Base-by-base conservation (phyloP, 1,284 basidiomycete genomes). In the Cryptococcus sp. region DNA sequence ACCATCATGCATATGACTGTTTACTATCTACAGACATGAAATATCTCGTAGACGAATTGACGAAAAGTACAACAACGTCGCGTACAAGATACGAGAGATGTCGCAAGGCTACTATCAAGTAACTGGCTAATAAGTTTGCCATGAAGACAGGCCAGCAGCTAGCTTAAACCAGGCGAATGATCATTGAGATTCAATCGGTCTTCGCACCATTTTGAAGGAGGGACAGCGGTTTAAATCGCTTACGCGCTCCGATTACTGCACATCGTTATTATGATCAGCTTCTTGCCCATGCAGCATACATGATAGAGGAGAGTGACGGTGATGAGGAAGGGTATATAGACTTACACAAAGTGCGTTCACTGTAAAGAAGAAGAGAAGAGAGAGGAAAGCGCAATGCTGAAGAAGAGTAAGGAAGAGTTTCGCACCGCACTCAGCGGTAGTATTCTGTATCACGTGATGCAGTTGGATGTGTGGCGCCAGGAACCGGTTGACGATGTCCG, bases 101-200 rank as follows among this genome's bases (percentile, higher is more conserved):
- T 72, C 63, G 70, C 66, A 65, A 70, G 70, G 70, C 68, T 72
- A 72, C 70, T 72, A 72, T 72, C 70, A 72, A 72, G 70, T 67
- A 62, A 67, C 64, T 70, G 68, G 65, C 65, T 68, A 69, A 55
- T 59, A 58, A 52, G 44, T 47, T 51, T 49, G 50, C 40, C 44
- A 38, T 16, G 46, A 54, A 52, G 57, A 49, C 40, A 56, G 65
- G 67, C 68, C 67, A 70, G 64, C 60, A 65, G 70, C 70, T 72
- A 72, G 62, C 70, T 34, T 65, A 70, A 69, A 70, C 70, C 70
- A 69, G 63, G 68, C 70, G 61, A 62, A 58, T 63, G 29, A 34
- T 34, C 29, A 34, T 34, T 60, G 46, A 47, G 34, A 17, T 26
- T 41, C 34, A 40, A 17, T 50, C 55, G 40, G 59, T 66, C 61